Evolutionary conservation across 2,329 filamentous ascomycete species (phyloP), one percentile per base, ranked within the genome.

Genomic region (Alternaria brassicicola): DNA sequence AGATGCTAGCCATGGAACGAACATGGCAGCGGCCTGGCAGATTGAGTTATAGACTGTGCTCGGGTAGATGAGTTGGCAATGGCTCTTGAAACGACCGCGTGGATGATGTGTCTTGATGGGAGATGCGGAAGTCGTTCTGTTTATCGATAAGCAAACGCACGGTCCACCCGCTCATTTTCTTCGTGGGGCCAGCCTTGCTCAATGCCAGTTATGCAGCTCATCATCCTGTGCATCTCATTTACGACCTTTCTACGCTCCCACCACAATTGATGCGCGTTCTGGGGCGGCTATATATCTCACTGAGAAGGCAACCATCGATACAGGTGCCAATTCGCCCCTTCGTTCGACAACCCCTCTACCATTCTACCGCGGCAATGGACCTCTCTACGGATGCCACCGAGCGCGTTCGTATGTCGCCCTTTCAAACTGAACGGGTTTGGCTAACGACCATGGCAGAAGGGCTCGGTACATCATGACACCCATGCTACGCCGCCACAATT

Each of bases 401-500:
- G 41, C 70, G 64, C 60, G 73, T 74, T 66, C 69, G 73, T 75
- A 76, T 67, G 72, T 75, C 72, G 57, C 33, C 51, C 49, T 25
- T 10, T 35, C 39, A 13, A 35, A 23, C 7, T 59, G 56, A 55
- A 62, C 59, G 69, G 59, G 64, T 72, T 36, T 54, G 59, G 55
- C 67, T 75, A 52, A 75, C 55, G 21, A 8, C 8, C 6, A 13
- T 12, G 50, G 23, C 43, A 70, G 66, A 67, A 55, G 49, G 63
- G 65, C 35, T 72, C 72, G 5, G 63, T 72, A n/a, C 68, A 74
- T 48, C 73, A 74, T 66, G 73, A 77, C 30, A 77, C 74, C 7
- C 73, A 77, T 66, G 74, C 74, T 21, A 68, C 64, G 6, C 72
- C 74, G n/a, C 74, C 74, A 25, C 60, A 70, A 13, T 76, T 76